Base-by-base conservation (phyloP, 352 stramenopile species). In the Phytophthora ohioensis region DNA sequence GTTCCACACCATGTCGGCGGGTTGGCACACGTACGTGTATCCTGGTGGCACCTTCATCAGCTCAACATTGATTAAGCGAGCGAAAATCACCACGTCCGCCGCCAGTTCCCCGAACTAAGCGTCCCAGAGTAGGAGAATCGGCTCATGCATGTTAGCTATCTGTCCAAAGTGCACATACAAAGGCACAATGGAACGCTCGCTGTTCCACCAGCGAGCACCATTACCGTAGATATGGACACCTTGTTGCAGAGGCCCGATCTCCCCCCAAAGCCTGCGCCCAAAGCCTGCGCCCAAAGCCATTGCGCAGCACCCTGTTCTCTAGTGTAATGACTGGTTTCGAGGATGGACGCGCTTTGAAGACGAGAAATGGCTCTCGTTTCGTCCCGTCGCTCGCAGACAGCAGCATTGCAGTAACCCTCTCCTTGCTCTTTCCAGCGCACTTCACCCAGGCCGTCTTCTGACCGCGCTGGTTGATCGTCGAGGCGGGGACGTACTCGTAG, bases 221-320 rank as follows among this genome's bases (percentile, higher is more conserved):
- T 38, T 54, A 27, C 27, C 11, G 47, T 54, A 54, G 11, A 39
- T 54, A 10, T 38, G 47, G 7, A 38, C 47, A n/a, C 27, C 21
- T 2, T 38, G 7, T 35, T 54, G 47, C 7, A 54, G 11, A 6
- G 5, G 21, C 8, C 38, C 3, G 27, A 54, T 1, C 8, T 38
- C 27, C 1, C 30, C 1, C 47, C 47, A 54, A 27, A 39, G 47
- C 27, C 11, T 54, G 21, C 47, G 46, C 11, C 27, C 46, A 38
- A 54, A 54, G 3, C 46, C 46, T n/a, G n/a, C 47, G 46, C 11
- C 27, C 46, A 38, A 54, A 54, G 3, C 46, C 46, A 12, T 54
- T 4, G 9, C 46, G 9, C 21, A 17, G 5, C 3, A 39, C 27
- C 10, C 27, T n/a, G 21, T 38, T 27, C 9, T 38, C 21, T 2